Base-by-base conservation (phyloP, 2,329 filamentous ascomycete genomes). In the Epichloe sibirici region DNA sequence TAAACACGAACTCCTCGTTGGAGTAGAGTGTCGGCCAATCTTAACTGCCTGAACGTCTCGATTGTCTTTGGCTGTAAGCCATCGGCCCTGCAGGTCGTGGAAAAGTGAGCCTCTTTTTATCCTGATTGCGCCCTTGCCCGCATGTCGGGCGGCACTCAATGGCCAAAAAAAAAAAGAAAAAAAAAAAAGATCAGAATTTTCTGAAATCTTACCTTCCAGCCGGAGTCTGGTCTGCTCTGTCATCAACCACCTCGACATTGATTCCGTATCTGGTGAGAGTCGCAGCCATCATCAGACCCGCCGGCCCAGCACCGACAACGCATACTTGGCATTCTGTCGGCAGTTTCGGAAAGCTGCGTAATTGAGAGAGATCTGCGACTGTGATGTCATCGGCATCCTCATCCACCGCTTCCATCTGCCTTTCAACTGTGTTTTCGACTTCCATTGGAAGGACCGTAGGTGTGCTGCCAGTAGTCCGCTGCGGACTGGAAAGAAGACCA, bases 1-100 rank as follows among this genome's bases (percentile, higher is more conserved):
- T 85, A 86, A 45, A 89, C 79, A 45, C 78, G 79, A 48, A 84
- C 84, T 34, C 82, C 85, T 59, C 82, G 77, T 56, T 79, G 78
- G 43, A 89, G 66, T 34, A 89, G 66, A 2, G 78, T 71, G 57
- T 88, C 83, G n/a, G 80, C 82, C n/a, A 88, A 69, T 37, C 83
- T 74, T 72, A 89, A 81, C 67, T 88, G 85, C 56, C 80, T 78
- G 59, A 88, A 78, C 0, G 85, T 89, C 69, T 89, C 85, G 60
- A 90, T 86, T 1, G 84, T 85, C 68, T 89, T 89, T 45, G 85
- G 85, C 61, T 89, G 85, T 50, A 89, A 71, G 42, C 85, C 85
- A 65, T 89, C 86, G 56, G 84, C 84, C 64, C 75, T 77, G 60
- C 43, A 46, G 3, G 28, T 34, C 53, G 56, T 46, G 49, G 48